Evolutionary conservation across 208 protist species (phyloP), one percentile per base, ranked within the genome.

Genomic region (Trypanosoma cruzi): DNA sequence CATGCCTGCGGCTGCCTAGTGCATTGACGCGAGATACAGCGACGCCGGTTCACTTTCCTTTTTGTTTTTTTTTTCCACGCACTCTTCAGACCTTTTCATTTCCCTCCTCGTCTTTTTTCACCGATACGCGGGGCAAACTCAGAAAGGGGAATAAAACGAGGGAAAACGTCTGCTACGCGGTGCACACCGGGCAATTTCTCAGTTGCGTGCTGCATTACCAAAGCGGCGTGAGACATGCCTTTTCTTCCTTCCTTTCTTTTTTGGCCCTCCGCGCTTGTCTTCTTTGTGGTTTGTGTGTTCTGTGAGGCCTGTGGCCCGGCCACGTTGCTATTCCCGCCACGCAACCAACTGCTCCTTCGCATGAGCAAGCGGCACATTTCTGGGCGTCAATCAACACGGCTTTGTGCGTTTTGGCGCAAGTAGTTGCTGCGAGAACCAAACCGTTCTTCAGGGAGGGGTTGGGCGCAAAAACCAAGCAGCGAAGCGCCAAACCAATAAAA

Each of bases 81-180:
- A n/a, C n/a, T n/a, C 20, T 42, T 55, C 63, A 20, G 31, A 34
- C 13, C 24, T 59, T 24, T 1, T 48, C 42, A 40, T 0, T 34
- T 40, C 24, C 18, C 40, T 26, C 34, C 42, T 32, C 57, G 16
- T 10, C 44, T 40, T 18, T 5, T 44, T 4, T 42, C 16, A 7
- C 16, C 20, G n/a, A n/a, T n/a, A n/a, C 1, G 2, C 29, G 54
- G 10, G 29, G 26, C 54, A 13, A 3, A 4, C 36, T 22, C 46
- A 14, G 20, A 50, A 50, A 22, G 7, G 16, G 13, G 46, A 50
- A 50, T 4, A 50, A 50, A 3, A 50, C 4, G 4, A 50, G 16
- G 7, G 4, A 50, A 67, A 74, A 74, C 69, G 69, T 63, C 61
- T 52, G 61, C 69, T 74, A 74, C 69, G 69, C 69, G 69, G 69